phyloP scores from a whole-genome alignment of 768 basidiomycete species.

The Lactarius sp. region DNA sequence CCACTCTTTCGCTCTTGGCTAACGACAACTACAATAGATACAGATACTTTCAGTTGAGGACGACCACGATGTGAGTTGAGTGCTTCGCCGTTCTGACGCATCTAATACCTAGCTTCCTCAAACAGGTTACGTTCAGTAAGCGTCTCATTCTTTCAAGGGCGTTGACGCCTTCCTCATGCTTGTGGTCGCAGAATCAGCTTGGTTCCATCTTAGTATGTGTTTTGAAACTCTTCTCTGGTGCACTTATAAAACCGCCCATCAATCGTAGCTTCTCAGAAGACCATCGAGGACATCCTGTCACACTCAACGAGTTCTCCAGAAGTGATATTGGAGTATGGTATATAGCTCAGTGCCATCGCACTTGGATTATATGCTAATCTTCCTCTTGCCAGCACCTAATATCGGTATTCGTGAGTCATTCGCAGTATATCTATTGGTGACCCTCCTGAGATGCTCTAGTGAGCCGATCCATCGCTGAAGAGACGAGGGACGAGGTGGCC shows the following conservation, averaged over 20 bases:
- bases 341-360: not conserved
- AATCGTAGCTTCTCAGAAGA: not conserved
- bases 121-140: slow-evolving; percentile 13
- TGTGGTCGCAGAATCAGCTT: slow-evolving; percentile 1
- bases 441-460: not conserved
- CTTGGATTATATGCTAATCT: not conserved
- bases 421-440: no score
- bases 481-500: not conserved
- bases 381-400: slow-evolving; percentile 1
- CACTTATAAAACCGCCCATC: not conserved
- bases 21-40: not conserved
- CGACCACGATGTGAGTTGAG: slow-evolving; percentile 5
- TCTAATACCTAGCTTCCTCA: not conserved
- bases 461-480: slow-evolving; percentile 7
- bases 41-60: slow-evolving; percentile 12
- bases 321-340: slow-evolving; percentile 5
- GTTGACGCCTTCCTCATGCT: not conserved
- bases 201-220: slow-evolving; percentile 10
- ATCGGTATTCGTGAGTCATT: slow-evolving; percentile 10
- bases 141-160: not conserved
- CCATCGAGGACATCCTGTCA: not conserved
- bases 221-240: not conserved
- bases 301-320: not conserved
- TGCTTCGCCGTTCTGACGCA: not conserved
- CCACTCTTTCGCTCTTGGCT: not conserved